A percentile compares a stretch with the other conserved stretches of the same genome.
Conservation (phyloP, 129 eudicot genomes). For the Ambrosia trifida region DNA sequence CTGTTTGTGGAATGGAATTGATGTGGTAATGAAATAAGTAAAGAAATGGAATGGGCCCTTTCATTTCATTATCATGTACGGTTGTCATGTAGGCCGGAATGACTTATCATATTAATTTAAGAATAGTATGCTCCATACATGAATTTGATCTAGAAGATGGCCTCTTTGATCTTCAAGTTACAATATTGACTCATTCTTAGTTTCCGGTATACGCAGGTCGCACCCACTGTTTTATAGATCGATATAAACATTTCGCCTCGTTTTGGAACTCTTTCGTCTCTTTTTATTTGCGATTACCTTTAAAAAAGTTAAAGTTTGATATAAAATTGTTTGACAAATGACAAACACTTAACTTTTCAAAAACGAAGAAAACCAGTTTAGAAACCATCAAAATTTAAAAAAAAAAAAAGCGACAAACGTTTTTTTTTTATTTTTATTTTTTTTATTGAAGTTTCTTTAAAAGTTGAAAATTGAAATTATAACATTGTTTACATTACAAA, state of each 20-base stretch:
- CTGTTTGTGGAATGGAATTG: conserved; percentile 5
- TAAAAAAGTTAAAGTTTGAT: neutral
- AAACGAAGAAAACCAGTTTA: neutral
- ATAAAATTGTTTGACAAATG: neutral
- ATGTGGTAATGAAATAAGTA: conserved; percentile 6
- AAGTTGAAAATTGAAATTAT: neutral
- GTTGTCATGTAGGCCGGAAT: conserved; percentile 4
- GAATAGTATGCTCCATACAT: neutral
- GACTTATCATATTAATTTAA: neutral
- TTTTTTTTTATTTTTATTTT: no score
- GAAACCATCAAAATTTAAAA: neutral
- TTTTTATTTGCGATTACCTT: neutral
- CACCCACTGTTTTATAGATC: neutral
- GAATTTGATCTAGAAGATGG: neutral
- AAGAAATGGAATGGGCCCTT: neutral
- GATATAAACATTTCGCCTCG: neutral
- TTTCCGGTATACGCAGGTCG: neutral
- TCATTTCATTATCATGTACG: neutral
- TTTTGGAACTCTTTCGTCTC: neutral
- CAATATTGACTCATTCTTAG: neutral
- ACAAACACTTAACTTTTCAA: neutral
- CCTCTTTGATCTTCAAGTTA: neutral
- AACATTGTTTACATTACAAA: neutral
- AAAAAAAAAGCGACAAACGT: no score
- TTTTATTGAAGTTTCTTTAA: neutral